A percentile compares a stretch with the other conserved stretches of the same genome.
phyloP scores from a whole-genome alignment of 805 yeast species.

The Deakozyma indianensis region DNA sequence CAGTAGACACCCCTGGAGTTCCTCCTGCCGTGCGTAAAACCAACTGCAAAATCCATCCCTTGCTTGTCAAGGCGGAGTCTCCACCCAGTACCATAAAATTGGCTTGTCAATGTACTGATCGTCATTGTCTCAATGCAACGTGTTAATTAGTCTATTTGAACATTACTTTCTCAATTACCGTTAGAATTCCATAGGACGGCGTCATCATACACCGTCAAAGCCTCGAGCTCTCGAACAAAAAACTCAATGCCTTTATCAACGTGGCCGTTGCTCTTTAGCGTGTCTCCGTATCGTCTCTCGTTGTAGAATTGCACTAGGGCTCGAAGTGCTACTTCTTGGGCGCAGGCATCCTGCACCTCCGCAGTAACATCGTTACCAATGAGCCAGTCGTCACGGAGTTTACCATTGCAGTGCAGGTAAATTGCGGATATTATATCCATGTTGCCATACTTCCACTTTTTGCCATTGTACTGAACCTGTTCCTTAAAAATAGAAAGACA shows the following conservation, averaged over 20 bases:
- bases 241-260: conserved; percentile 26
- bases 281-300: conserved; percentile 36
- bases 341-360: conserved; percentile 61
- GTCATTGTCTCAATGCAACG: no score
- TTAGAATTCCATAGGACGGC: not conserved
- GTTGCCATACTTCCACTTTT: conserved; percentile 84
- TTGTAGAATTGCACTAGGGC: conserved; percentile 69
- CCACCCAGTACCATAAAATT: no score
- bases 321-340: conserved; percentile 74
- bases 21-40: no score
- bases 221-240: conserved; percentile 23
- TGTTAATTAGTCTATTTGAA: no score
- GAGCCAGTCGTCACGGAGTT: conserved; percentile 76
- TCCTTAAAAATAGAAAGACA: conserved; percentile 62
- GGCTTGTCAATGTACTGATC: no score
- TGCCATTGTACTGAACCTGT: conserved; percentile 78
- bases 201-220: conserved; percentile 5
- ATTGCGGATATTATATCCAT: conserved; percentile 89
- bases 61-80: no score
- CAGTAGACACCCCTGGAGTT: no score
- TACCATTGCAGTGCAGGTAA: conserved; percentile 57
- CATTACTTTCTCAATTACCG: no score
- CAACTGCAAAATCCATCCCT: no score
- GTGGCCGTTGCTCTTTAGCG: conserved; percentile 47
- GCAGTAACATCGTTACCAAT: conserved; percentile 66